phyloP scores from a whole-genome alignment of 2,329 filamentous ascomycete species.

The Microsporum ferrugineum region DNA sequence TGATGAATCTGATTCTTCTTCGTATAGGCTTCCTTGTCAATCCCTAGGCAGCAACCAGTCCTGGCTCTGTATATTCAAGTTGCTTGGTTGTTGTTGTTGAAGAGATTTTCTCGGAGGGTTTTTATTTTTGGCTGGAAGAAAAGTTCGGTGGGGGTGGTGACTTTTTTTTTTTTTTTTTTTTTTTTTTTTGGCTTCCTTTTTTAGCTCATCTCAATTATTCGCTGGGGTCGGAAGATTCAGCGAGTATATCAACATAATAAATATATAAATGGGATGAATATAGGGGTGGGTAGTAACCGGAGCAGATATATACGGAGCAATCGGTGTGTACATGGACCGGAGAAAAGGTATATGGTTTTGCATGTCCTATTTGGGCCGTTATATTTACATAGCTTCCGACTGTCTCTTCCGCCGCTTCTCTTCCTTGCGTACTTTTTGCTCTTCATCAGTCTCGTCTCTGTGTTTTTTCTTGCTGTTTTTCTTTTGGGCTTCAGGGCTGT shows the following conservation, averaged over 20 bases:
- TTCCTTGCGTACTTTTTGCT: constrained; percentile 23
- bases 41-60: not conserved
- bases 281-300: no score
- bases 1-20: constrained; percentile 19
- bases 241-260: no score
- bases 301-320: no score
- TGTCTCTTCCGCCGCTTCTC: constrained; percentile 30
- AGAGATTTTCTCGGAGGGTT: not conserved
- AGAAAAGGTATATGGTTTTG: not conserved
- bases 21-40: not conserved
- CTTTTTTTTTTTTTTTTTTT: not conserved
- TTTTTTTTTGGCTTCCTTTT: not conserved
- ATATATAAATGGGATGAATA: no score
- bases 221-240: not conserved
- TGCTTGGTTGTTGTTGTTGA: not conserved
- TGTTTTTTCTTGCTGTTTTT: constrained; percentile 27
- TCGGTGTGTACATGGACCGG: not conserved
- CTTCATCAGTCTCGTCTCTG: constrained; percentile 27
- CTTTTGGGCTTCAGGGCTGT: constrained; percentile 10
- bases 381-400: constrained; percentile 13
- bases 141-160: not conserved
- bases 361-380: not conserved
- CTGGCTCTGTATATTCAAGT: not conserved
- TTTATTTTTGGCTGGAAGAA: not conserved
- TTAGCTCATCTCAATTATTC: not conserved